Base-by-base conservation (phyloP, 192 early-diverging fungal genomes). In the Ambispora gerdemannii region DNA sequence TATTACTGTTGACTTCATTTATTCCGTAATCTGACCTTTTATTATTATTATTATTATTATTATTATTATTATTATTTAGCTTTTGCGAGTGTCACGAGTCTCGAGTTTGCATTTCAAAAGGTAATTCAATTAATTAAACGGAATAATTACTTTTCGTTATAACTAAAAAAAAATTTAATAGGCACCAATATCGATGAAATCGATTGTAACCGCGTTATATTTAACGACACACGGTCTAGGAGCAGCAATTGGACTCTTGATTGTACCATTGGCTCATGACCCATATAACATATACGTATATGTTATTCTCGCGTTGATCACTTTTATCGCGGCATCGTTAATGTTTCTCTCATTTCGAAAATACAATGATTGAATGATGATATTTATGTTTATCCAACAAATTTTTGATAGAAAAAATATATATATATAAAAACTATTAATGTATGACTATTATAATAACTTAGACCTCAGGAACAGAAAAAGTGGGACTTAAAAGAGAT, bases 11-110 rank as follows among this genome's bases (percentile, higher is more conserved):
- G n/a, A n/a, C n/a, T n/a, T n/a, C n/a, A n/a, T n/a, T n/a, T n/a
- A n/a, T n/a, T 15, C 6, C 38, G 38, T 15, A 43, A 10, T 43
- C 38, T 43, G 38, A 43, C 6, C 6, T 10, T 10, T 10, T 43
- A 43, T 43, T 43, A 10, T 15, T 10, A 43, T 6, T 43, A 10
- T 15, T 10, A 27, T 20, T 13, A 24, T 7, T 13, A 56, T 58
- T n/a, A n/a, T n/a, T n/a, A n/a, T n/a, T n/a, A n/a, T 58, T 58
- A 1, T 58, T 58, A 27, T 58, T 1, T 24, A 58, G 55, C 28
- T 24, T 89, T 89, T 74, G 85, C 85, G n/a, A 88, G 86, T 10
- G 81, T 86, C 71, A 90, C 88, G 11, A 86, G 88, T 72, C 80
- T 88, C 35, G 88, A 88, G 76, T 89, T 83, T 72, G 89, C 83